A percentile compares a stretch with the other conserved stretches of the same genome.
Evolutionary conservation across 2,329 filamentous ascomycete species (phyloP).

Genomic region (Phaeosphaeriaceae sp.): DNA sequence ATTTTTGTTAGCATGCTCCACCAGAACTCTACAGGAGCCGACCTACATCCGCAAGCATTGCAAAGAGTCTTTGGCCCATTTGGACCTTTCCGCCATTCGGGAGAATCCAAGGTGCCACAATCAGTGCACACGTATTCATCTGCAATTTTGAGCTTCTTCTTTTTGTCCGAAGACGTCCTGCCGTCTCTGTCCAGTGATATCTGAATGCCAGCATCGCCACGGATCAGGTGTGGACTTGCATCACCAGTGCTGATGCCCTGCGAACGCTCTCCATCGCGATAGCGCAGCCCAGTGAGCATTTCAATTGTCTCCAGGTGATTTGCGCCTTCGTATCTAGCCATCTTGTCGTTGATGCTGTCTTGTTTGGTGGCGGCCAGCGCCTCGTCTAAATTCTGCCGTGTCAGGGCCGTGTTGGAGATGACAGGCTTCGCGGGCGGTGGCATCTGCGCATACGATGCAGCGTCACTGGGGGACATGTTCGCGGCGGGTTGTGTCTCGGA

Average conservation of each 20-base stretch:
- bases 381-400: constrained; percentile 81
- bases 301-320: constrained; percentile 87
- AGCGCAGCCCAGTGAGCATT: constrained; percentile 88
- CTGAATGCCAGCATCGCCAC: constrained; percentile 85
- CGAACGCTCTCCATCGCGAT: constrained; percentile 87
- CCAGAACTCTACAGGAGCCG: background rate
- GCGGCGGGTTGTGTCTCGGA: constrained; percentile 52
- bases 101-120: constrained; percentile 91
- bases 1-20: constrained; percentile 21
- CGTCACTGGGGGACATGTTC: constrained; percentile 44
- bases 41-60: constrained; percentile 87
- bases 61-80: constrained; percentile 93
- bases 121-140: constrained; percentile 96
- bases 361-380: constrained; percentile 69
- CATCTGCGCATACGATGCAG: constrained; percentile 63
- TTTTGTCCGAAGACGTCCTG: constrained; percentile 73
- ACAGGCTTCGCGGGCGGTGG: constrained; percentile 71
- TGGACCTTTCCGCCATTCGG: constrained; percentile 95
- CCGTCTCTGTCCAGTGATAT: constrained; percentile 82
- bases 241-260: constrained; percentile 88
- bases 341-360: constrained; percentile 84
- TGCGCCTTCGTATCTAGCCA: constrained; percentile 78
- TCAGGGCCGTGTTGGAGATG: constrained; percentile 73
- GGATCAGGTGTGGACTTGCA: constrained; percentile 79
- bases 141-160: constrained; percentile 81